Base-by-base conservation (phyloP, 139 green algal genomes). In the Coelastrella sp. region DNA sequence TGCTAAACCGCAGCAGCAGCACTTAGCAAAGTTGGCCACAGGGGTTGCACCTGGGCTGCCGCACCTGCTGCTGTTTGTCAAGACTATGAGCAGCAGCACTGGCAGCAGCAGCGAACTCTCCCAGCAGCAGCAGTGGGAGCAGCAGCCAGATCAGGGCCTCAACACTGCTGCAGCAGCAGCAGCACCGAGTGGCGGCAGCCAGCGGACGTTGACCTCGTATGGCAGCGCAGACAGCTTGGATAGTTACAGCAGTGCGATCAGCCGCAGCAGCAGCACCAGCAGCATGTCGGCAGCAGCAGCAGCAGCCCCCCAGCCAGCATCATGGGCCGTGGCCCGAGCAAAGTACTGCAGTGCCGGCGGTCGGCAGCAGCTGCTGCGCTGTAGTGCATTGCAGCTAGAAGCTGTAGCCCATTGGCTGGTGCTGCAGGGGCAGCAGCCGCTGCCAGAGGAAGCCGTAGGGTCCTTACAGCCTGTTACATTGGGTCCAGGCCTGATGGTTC, bases 221-320 rank as follows among this genome's bases (percentile, higher is more conserved):
- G 79, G 71, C n/a, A 86, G 81, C 20, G 68, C 7, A 54, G 65
- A 77, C 17, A 88, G 82, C 17, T 32, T 20, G 32, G 82, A 59
- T 13, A 86, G 80, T 17, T 64, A 57, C 57, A 23, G 5, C 14
- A 88, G 82, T 13, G 64, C 13, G 23, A 47, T 54, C 64, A 88
- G 80, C 22, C 61, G 23, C 20, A 64, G 64, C 64, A 73, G 80
- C 17, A 59, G 23, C 65, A 78, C 4, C 65, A 65, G 83, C 68
- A 80, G 83, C 83, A 78, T 76, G n/a, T 73, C 82, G n/a, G n/a
- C n/a, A 58, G 57, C 82, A 68, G 83, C 83, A 78, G 64, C 61
- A 78, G 64, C 22, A 19, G 59, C 64, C 17, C 5, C 64, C 47
- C 60, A 23, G 2, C 22, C 80, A 23, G 17, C 22, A 16, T 20